Evolutionary conservation across 345 rosid genomes (phyloP), one percentile per base, ranked within the genome.

Genomic region (Dovyalis caffra): DNA sequence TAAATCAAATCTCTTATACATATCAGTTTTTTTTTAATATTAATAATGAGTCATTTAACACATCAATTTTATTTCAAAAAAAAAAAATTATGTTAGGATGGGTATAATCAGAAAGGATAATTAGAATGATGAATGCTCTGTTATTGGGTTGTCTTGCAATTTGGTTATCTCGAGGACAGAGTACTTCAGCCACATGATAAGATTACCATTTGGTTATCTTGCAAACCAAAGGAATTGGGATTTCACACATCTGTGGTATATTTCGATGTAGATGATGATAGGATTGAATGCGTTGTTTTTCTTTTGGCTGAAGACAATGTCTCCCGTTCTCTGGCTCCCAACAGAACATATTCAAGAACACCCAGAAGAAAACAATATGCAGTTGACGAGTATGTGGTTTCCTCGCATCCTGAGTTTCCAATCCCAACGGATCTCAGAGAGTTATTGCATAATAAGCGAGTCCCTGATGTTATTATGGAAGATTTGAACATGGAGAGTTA

Each of bases 241-340:
- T 78, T 89, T 87, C 89, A 91, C 80, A 90, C 91, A 0, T 78
- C 93, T 28, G 85, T 83, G 15, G 83, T 93, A 72, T 86, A 89
- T 64, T 76, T 93, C 76, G 93, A 87, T 66, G 78, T 83, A 65
- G 91, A 75, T 10, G 75, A 68, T 74, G 89, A 85, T n/a, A 81
- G 80, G 40, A 69, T 87, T 18, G 98, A 91, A 79, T 76, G 97
- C 20, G 86, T 88, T 71, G 86, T 75, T 38, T 90, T 93, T 79
- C 84, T 91, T 68, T 80, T 93, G 88, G 97, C 86, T 8, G 97
- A 93, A 82, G 92, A 93, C 62, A 88, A 70, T 56, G 87, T 90
- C 53, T 86, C 95, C 1, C 88, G 71, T 20, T 87, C 94, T 73
- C 66, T 93, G 70, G 65, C 87, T 53, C 73, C 92, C 16, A 80